Percentiles rank a stretch among this genome's conserved stretches.
phyloP scores from a whole-genome alignment of 805 yeast species.

The Zygosaccharomyces bailii region DNA sequence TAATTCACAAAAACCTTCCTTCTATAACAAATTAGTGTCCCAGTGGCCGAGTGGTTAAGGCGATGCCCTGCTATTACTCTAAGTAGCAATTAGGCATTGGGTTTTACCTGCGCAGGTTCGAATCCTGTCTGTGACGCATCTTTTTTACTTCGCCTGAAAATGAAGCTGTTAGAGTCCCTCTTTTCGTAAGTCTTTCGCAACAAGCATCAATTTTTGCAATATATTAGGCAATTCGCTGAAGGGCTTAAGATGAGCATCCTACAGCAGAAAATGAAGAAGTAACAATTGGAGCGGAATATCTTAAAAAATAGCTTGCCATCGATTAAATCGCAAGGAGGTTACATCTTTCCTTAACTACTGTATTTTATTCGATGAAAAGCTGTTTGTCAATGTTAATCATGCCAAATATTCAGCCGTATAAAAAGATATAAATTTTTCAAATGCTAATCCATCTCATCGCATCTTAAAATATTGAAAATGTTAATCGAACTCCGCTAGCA shows the following conservation, averaged over 20 bases:
- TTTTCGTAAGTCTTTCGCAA: too few species aligned
- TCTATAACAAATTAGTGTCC: slow-evolving; percentile 34
- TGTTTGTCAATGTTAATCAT: background rate
- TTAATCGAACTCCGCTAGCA: too few species aligned
- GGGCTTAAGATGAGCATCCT: too few species aligned
- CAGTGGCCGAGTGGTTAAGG: slow-evolving; percentile 95
- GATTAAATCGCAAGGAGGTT: too few species aligned
- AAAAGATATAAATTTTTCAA: slow-evolving; percentile 12
- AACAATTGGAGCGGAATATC: too few species aligned
- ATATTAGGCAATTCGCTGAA: too few species aligned
- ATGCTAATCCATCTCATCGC: slow-evolving; percentile 12
- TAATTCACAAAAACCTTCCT: too few species aligned
- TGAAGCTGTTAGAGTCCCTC: background rate
- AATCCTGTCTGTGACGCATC: slow-evolving; percentile 97
- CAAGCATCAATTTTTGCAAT: too few species aligned
- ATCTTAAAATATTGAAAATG: background rate
- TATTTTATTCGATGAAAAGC: background rate
- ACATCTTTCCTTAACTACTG: too few species aligned
- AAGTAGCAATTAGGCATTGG: slow-evolving; percentile 69
- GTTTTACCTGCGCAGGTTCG: slow-evolving; percentile 98
- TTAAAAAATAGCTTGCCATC: too few species aligned
- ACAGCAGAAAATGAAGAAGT: too few species aligned
- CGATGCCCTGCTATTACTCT: slow-evolving; percentile 75
- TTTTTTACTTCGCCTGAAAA: slow-evolving; percentile 37
- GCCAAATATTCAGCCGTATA: too few species aligned